phyloP scores from a whole-genome alignment of 1,284 basidiomycete genomes.

The Trichosporon coremiiforme region DNA sequence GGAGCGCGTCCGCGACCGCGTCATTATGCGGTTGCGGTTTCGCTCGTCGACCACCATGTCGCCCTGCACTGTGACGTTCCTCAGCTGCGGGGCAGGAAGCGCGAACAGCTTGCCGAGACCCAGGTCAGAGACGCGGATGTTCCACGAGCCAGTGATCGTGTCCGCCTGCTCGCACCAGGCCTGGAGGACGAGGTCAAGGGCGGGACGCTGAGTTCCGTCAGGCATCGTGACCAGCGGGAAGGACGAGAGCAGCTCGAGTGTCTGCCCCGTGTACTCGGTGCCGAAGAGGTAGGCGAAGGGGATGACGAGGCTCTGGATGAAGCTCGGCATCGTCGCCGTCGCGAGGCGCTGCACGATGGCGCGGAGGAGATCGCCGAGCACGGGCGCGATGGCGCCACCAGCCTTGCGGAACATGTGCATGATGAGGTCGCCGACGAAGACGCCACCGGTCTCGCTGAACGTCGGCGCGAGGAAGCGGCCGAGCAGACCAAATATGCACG shows the following conservation, averaged over 20 bases:
- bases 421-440: slow-evolving; percentile 90
- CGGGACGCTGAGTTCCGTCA: slow-evolving; percentile 58
- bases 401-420: slow-evolving; percentile 84
- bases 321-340: slow-evolving; percentile 81
- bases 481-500: slow-evolving; percentile 72
- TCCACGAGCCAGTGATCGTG: slow-evolving; percentile 93
- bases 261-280: slow-evolving; percentile 74
- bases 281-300: slow-evolving; percentile 88
- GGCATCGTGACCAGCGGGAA: slow-evolving; percentile 58
- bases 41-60: slow-evolving; percentile 81
- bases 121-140: slow-evolving; percentile 74
- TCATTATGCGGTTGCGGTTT: slow-evolving; percentile 88
- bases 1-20: slow-evolving; percentile 81
- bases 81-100: slow-evolving; percentile 67
- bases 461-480: slow-evolving; percentile 69
- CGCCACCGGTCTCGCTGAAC: slow-evolving; percentile 75
- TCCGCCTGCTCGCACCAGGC: slow-evolving; percentile 93
- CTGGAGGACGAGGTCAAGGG: slow-evolving; percentile 75
- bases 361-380: slow-evolving; percentile 79
- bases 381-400: slow-evolving; percentile 64
- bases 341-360: slow-evolving; percentile 80
- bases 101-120: slow-evolving; percentile 77
- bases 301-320: slow-evolving; percentile 78
- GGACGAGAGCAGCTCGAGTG: slow-evolving; percentile 72
- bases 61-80: slow-evolving; percentile 77